Percentiles rank a stretch among this genome's conserved stretches.
Evolutionary conservation across 1,284 basidiomycete genomes (phyloP).

Genomic region (Ceratobasidium sp.): DNA sequence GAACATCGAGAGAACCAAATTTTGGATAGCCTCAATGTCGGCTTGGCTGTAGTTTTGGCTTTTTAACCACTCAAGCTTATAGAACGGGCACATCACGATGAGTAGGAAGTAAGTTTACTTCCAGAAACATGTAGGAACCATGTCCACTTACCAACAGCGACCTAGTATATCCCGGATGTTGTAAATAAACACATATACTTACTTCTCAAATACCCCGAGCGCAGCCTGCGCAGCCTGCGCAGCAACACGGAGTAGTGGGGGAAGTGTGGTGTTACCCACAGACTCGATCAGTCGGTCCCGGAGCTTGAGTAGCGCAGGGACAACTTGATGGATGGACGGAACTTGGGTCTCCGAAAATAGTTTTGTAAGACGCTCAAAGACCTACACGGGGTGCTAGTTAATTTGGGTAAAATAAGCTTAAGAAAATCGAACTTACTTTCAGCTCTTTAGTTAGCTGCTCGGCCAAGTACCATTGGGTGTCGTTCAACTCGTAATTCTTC

Average conservation of each 20-base stretch:
- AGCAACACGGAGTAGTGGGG: not conserved
- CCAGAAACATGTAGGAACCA: not conserved
- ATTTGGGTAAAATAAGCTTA: not conserved
- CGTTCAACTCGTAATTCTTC: conserved; percentile 4
- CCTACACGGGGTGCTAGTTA: not conserved
- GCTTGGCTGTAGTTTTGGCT: not conserved
- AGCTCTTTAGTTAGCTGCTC: conserved; percentile 6
- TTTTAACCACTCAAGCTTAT: conserved; percentile 16
- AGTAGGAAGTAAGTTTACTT: not conserved
- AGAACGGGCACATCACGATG: conserved; percentile 1
- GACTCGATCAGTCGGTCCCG: not conserved
- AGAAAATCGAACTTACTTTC: conserved; percentile 1
- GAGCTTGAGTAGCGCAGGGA: conserved; percentile 17
- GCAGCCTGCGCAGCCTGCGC: not conserved
- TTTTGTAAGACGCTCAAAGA: conserved; percentile 14
- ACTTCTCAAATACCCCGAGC: conserved; percentile 15
- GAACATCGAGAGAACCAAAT: not conserved
- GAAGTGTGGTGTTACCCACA: not conserved
- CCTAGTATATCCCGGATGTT: conserved; percentile 17
- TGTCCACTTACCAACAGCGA: conserved; percentile 7
- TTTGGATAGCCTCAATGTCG: not conserved
- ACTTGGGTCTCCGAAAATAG: conserved; percentile 24
- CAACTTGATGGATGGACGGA: conserved; percentile 15
- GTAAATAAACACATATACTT: conserved; percentile 31
- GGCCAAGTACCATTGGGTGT: conserved; percentile 8